Evolutionary conservation across 768 basidiomycete species (phyloP).

Genomic region (Boletus subcaerulescens): DNA sequence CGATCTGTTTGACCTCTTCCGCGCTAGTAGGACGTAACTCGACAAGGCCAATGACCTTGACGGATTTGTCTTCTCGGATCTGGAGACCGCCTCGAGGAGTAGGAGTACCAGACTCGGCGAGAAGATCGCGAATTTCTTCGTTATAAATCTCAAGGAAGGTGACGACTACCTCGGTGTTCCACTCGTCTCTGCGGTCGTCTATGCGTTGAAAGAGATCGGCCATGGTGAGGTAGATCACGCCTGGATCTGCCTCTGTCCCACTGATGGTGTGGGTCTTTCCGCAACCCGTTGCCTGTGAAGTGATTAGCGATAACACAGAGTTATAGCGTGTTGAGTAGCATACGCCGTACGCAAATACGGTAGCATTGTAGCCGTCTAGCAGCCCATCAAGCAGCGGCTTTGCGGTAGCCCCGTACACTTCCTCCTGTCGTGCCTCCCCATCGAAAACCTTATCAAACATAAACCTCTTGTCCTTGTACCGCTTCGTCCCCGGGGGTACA

Average conservation of each 20-base stretch:
- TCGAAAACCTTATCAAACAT: slow-evolving; percentile 95
- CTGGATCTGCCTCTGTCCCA: slow-evolving; percentile 82
- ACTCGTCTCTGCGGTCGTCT: slow-evolving; percentile 80
- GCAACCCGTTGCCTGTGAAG: slow-evolving; percentile 92
- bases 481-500: slow-evolving; percentile 80
- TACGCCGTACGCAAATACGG: slow-evolving; percentile 98
- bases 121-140: slow-evolving; percentile 95
- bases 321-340: slow-evolving; percentile 31
- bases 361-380: slow-evolving; percentile 93
- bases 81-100: slow-evolving; percentile 81
- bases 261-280: slow-evolving; percentile 99
- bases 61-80: slow-evolving; percentile 91
- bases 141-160: slow-evolving; percentile 99
- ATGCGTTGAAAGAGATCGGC: slow-evolving; percentile 94
- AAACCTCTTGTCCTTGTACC: slow-evolving; percentile 95
- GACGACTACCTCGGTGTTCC: slow-evolving; percentile 83
- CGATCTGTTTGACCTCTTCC: slow-evolving; percentile 92
- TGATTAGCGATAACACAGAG: slow-evolving; percentile 9
- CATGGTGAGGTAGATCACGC: slow-evolving; percentile 96
- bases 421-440: slow-evolving; percentile 74
- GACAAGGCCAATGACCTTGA: slow-evolving; percentile 84
- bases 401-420: slow-evolving; percentile 84
- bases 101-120: slow-evolving; percentile 64
- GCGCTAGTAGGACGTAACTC: slow-evolving; percentile 79
- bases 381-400: slow-evolving; percentile 82